Conservation (phyloP, 2,329 filamentous ascomycete species). For the Thermomyces lanuginosus region DNA sequence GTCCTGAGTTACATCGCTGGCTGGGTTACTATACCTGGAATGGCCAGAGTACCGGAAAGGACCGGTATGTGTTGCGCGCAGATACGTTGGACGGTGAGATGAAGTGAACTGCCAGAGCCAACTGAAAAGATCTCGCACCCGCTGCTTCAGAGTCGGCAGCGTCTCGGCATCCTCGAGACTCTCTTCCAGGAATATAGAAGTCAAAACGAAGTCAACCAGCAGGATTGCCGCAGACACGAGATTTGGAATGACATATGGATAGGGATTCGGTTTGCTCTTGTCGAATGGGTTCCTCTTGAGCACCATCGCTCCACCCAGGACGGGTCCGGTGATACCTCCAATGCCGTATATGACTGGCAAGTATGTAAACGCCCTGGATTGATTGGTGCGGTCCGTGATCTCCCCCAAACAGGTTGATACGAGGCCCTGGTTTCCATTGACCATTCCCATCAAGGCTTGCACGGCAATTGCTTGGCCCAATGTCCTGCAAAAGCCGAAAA, state of each 20-base stretch:
- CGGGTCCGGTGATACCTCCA: slow-evolving; percentile 80
- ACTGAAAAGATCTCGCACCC: slow-evolving; percentile 44
- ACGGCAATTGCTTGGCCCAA: slow-evolving; percentile 75
- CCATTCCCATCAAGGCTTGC: slow-evolving; percentile 75
- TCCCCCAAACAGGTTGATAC: slow-evolving; percentile 90
- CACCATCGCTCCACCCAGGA: slow-evolving; percentile 74
- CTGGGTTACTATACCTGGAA: slow-evolving; percentile 1
- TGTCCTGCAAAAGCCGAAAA: slow-evolving; percentile 71
- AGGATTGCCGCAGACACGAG: slow-evolving; percentile 59
- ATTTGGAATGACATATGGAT: slow-evolving; percentile 77
- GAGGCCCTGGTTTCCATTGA: slow-evolving; percentile 89
- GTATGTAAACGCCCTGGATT: slow-evolving; percentile 85
- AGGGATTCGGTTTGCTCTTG: slow-evolving; percentile 37
- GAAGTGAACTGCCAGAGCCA: slow-evolving; percentile 56
- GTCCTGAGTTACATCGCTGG: slow-evolving; percentile 19
- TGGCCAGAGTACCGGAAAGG: slow-evolving; percentile 11
- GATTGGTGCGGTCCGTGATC: slow-evolving; percentile 87
- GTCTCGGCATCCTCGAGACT: slow-evolving; percentile 53
- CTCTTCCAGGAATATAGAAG: slow-evolving; percentile 73
- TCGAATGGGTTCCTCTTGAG: slow-evolving; percentile 43
- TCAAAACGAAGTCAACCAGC: slow-evolving; percentile 52
- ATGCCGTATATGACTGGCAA: slow-evolving; percentile 91
- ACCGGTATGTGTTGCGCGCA: slow-evolving; percentile 23
- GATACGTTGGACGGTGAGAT: slow-evolving; percentile 41
- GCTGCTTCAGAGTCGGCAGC: slow-evolving; percentile 43